phyloP scores from a whole-genome alignment of 768 basidiomycete genomes.

The Cantharellus anzutake region DNA sequence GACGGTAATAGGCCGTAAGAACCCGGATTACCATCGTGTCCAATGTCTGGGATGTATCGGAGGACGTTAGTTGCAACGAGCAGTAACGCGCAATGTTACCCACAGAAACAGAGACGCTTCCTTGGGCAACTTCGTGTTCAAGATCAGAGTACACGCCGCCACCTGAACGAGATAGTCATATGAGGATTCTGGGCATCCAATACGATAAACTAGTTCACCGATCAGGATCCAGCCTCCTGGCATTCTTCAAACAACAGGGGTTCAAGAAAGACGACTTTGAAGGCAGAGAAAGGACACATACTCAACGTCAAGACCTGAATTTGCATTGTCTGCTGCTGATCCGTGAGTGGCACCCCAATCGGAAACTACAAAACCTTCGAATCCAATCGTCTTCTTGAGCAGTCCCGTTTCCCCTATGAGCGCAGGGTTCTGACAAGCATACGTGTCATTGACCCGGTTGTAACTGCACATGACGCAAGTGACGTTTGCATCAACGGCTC shows the following conservation, averaged over 20 bases:
- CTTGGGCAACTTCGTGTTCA: neutral
- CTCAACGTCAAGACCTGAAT: conserved; percentile 3
- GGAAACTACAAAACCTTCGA: conserved; percentile 12
- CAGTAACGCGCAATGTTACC: neutral
- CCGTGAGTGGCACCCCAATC: conserved; percentile 51
- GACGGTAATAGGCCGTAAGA: conserved; percentile 38
- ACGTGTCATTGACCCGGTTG: conserved; percentile 13
- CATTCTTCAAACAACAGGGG: conserved; percentile 11
- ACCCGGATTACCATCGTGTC: conserved; percentile 60
- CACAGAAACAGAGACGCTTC: neutral
- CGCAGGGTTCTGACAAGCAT: conserved; percentile 10
- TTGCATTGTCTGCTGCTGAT: neutral
- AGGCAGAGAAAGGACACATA: neutral
- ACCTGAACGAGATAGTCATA: neutral
- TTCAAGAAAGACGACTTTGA: neutral
- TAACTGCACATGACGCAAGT: conserved; percentile 30
- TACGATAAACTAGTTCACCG: neutral
- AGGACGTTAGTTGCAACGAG: neutral
- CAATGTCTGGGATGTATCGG: conserved; percentile 12
- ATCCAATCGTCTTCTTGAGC: conserved; percentile 13
- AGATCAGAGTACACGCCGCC: neutral
- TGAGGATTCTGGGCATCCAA: neutral
- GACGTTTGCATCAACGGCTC: conserved; percentile 43
- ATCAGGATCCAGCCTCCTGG: conserved; percentile 16
- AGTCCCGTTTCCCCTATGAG: conserved; percentile 5